Evolutionary conservation across 495 filamentous ascomycete genomes (phyloP).

Genomic region (Neurospora cerealis): DNA sequence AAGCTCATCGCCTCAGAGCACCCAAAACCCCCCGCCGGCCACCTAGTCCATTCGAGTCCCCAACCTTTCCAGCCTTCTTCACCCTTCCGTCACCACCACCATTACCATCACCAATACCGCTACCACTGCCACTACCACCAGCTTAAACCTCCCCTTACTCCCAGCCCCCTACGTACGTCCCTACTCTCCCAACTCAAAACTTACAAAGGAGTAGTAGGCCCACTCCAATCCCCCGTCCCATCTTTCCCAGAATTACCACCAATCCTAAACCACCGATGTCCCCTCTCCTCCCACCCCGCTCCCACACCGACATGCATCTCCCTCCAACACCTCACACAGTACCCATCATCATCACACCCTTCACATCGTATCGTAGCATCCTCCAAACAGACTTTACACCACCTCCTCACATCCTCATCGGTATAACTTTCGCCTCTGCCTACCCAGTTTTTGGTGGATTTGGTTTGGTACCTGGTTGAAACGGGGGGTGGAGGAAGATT

Average conservation of each 20-base stretch:
- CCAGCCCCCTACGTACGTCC: background rate
- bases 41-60: no score
- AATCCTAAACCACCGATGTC: slow-evolving; percentile 37
- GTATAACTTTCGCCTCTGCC: slow-evolving; percentile 32
- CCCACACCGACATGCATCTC: slow-evolving; percentile 54
- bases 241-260: no score
- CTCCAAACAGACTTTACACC: slow-evolving; percentile 62
- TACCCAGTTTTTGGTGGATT: background rate
- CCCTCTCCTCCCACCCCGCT: slow-evolving; percentile 47
- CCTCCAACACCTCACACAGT: slow-evolving; percentile 57
- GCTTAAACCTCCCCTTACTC: background rate
- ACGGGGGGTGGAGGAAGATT: slow-evolving; percentile 39
- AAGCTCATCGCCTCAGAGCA: background rate
- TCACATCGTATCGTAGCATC: slow-evolving; percentile 52
- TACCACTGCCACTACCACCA: background rate
- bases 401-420: slow-evolving; percentile 54
- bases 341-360: slow-evolving; percentile 56
- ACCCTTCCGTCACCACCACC: background rate
- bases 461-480: background rate
- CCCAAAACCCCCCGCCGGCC: background rate
- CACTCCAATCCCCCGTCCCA: background rate
- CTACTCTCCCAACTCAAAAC: background rate
- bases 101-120: background rate
- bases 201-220: background rate
- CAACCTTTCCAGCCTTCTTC: background rate